These are phyloP conservation scores for Neurospora sp. DNA, from an alignment of 495 filamentous ascomycete genomes.

Conservation along the genomic window DNA sequence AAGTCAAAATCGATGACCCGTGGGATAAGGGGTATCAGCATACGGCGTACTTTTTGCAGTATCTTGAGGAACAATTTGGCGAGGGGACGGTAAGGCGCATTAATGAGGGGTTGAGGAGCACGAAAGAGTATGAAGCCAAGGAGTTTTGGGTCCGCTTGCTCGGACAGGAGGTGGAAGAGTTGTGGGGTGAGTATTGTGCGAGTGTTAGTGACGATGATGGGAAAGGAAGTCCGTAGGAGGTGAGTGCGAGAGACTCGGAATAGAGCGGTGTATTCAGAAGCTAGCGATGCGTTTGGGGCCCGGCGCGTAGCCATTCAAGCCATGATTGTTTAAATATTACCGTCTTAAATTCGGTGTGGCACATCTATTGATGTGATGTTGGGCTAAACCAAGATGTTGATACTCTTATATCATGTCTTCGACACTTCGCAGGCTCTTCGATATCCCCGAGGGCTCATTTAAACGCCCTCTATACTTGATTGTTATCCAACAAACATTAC, in stretches of 20 bases:
- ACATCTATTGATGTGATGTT: not conserved
- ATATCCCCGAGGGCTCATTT: not conserved
- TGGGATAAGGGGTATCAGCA: slow-evolving; percentile 94
- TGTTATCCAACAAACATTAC: not conserved
- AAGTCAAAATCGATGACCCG: slow-evolving; percentile 15
- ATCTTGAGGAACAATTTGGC: slow-evolving; percentile 56
- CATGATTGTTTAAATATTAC: not conserved
- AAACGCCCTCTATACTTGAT: not conserved
- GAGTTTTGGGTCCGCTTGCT: slow-evolving; percentile 65
- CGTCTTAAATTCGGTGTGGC: not conserved
- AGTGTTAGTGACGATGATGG: not conserved
- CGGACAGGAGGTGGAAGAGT: slow-evolving; percentile 49
- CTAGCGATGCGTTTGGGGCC: not conserved
- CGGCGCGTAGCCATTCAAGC: not conserved
- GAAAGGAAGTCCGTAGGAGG: not conserved
- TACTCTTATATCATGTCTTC: not conserved
- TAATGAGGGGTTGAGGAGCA: slow-evolving; percentile 57
- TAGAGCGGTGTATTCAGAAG: not conserved
- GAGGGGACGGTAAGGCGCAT: slow-evolving; percentile 58
- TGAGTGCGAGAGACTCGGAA: not conserved
- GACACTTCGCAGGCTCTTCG: not conserved
- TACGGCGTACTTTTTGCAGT: slow-evolving; percentile 85
- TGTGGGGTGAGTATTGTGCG: slow-evolving; percentile 62
- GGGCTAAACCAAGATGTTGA: not conserved
- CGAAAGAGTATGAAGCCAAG: slow-evolving; percentile 43